Percentiles rank a stretch among this genome's conserved stretches.
phyloP scores from a whole-genome alignment of 139 green algal species.

The Chlorella vulgaris region DNA sequence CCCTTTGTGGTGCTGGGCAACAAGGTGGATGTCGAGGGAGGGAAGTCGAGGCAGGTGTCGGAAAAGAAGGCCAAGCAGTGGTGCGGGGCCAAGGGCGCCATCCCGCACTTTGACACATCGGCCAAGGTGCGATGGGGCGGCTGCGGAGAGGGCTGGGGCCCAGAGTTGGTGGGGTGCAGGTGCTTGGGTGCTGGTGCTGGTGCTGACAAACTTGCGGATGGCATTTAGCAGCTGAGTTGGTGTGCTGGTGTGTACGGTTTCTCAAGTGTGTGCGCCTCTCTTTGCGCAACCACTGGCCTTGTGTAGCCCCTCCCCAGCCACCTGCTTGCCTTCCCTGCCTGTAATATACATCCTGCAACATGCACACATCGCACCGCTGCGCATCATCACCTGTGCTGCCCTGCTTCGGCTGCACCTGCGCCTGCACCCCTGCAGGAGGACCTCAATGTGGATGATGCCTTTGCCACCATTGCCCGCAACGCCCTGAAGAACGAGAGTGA shows the following conservation, averaged over 20 bases:
- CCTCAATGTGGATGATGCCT: constrained; percentile 89
- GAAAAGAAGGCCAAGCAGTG: constrained; percentile 96
- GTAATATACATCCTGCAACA: too few relatives aligned
- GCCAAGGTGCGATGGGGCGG: constrained; percentile 66
- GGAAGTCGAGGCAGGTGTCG: constrained; percentile 77
- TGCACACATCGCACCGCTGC: too few relatives aligned
- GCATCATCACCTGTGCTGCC: too few relatives aligned
- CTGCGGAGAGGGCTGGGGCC: constrained; percentile 73
- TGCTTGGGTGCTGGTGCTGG: neutral
- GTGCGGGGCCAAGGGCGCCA: constrained; percentile 88
- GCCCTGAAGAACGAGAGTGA: constrained; percentile 93
- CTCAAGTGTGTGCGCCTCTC: neutral
- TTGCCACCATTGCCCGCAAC: constrained; percentile 83
- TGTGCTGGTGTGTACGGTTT: neutral
- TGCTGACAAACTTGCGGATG: too few relatives aligned
- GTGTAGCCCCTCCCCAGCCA: too few relatives aligned
- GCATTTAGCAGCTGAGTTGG: neutral
- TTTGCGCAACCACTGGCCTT: neutral
- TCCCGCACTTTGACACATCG: constrained; percentile 96
- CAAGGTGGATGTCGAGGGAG: constrained; percentile 96
- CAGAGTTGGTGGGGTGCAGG: neutral
- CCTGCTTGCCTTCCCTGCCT: too few relatives aligned
- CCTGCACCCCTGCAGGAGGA: constrained; percentile 74
- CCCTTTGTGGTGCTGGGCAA: constrained; percentile 99
- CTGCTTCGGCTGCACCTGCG: too few relatives aligned